A percentile compares a stretch with the other conserved stretches of the same genome.
phyloP scores from a whole-genome alignment of 495 filamentous ascomycete genomes.

The Daldinia decipiens region DNA sequence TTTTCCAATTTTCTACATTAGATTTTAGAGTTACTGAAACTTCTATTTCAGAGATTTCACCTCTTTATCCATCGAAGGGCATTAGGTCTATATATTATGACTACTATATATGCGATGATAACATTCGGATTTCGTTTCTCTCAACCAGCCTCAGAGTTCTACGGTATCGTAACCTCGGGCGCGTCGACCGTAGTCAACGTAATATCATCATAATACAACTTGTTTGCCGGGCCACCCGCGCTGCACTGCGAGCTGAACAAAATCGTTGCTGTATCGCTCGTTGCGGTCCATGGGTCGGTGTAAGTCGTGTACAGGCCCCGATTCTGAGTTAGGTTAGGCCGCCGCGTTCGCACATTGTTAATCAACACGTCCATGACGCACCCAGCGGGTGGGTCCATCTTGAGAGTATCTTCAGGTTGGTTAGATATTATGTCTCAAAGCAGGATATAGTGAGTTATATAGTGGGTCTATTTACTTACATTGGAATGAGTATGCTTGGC shows the following conservation, averaged over 20 bases:
- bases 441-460: background rate
- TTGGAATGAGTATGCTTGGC: conserved; percentile 3
- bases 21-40: too few species aligned
- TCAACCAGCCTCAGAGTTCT: background rate
- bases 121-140: background rate
- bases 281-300: background rate
- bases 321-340: background rate
- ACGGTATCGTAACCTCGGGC: background rate
- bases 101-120: background rate
- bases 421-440: background rate
- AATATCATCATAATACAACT: background rate
- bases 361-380: background rate
- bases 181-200: conserved; percentile 3
- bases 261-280: background rate
- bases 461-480: background rate
- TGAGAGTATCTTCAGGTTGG: background rate
- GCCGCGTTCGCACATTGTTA: background rate
- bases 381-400: background rate
- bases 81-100: background rate
- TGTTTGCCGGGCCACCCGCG: background rate
- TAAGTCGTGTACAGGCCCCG: background rate
- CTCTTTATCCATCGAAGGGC: background rate
- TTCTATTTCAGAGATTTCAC: background rate
- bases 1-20: background rate
- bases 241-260: background rate